These are phyloP conservation scores for Paraglomus occultum DNA, from an alignment of 192 early-diverging fungal genomes.

Conservation along the genomic window DNA sequence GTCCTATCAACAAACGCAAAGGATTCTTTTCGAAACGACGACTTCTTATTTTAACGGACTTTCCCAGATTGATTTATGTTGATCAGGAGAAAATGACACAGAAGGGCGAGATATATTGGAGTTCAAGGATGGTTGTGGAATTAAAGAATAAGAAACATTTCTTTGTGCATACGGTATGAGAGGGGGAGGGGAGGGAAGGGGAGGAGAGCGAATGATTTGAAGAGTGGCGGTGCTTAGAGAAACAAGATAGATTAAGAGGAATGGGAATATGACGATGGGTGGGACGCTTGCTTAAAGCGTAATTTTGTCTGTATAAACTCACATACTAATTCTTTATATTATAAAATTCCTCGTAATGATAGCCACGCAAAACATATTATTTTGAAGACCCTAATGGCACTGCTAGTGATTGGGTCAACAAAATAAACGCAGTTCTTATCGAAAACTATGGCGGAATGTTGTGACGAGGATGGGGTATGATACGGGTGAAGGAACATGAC, in stretches of 20 bases:
- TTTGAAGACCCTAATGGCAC: conserved; percentile 51
- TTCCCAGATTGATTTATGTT: conserved; percentile 63
- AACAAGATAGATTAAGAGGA: too few relatives aligned
- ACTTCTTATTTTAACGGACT: conserved; percentile 66
- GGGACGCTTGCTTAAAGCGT: neutral
- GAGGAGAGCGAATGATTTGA: too few relatives aligned
- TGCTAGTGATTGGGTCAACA: conserved; percentile 51
- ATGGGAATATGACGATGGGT: neutral
- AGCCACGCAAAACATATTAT: conserved; percentile 55
- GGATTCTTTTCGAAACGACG: conserved; percentile 56
- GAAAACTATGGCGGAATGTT: conserved; percentile 49
- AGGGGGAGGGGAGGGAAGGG: neutral
- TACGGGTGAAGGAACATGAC: too few relatives aligned
- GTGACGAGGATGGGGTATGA: conserved; percentile 12
- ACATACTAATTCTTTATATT: conserved; percentile 1
- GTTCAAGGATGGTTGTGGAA: conserved; percentile 53
- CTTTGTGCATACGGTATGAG: conserved; percentile 58
- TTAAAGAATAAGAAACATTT: conserved; percentile 60
- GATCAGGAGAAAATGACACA: conserved; percentile 54
- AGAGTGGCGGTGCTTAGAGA: too few relatives aligned
- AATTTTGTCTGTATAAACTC: conserved; percentile 1
- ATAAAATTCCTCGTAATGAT: neutral
- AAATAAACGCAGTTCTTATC: conserved; percentile 45
- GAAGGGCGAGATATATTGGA: conserved; percentile 64
- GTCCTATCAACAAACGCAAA: conserved; percentile 56